Evolutionary conservation across 495 filamentous ascomycete species (phyloP).

Genomic region (Daldinia grandis): DNA sequence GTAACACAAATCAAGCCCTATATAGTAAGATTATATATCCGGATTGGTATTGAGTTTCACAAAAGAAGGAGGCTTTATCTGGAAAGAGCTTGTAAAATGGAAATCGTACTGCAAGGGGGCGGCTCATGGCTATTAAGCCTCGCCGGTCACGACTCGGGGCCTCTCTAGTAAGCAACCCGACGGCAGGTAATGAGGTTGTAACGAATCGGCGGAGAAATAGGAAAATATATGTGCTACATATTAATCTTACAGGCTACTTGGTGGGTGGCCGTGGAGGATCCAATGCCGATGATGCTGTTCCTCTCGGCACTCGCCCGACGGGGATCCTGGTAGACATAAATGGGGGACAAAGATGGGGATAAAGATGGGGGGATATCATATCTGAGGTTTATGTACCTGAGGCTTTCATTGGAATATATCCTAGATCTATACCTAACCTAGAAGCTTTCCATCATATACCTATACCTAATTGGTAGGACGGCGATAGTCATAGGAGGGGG

Average conservation of each 20-base stretch:
- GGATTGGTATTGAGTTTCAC: constrained; percentile 4
- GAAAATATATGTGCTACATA: constrained; percentile 16
- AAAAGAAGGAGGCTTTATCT: constrained; percentile 6
- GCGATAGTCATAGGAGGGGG: not conserved
- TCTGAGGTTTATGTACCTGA: not conserved
- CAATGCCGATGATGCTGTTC: not conserved
- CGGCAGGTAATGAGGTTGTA: not conserved
- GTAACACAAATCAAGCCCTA: constrained; percentile 20
- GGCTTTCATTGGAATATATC: not conserved
- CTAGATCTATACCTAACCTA: not conserved
- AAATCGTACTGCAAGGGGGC: constrained; percentile 15
- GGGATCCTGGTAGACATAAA: not conserved
- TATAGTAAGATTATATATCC: constrained; percentile 2
- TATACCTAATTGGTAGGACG: not conserved
- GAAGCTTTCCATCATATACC: not conserved
- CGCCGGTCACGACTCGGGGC: constrained; percentile 7
- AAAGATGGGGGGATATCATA: not conserved
- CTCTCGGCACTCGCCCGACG: constrained; percentile 6
- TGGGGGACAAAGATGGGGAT: constrained; percentile 1
- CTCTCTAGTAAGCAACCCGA: not conserved
- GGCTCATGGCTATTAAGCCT: constrained; percentile 13
- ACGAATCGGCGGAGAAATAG: not conserved
- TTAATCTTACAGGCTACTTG: constrained; percentile 6
- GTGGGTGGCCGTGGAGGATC: not conserved
- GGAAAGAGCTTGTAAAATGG: constrained; percentile 2